A percentile compares a stretch with the other conserved stretches of the same genome.
phyloP scores from a whole-genome alignment of 768 basidiomycete species.

The Kwoniella sp. region DNA sequence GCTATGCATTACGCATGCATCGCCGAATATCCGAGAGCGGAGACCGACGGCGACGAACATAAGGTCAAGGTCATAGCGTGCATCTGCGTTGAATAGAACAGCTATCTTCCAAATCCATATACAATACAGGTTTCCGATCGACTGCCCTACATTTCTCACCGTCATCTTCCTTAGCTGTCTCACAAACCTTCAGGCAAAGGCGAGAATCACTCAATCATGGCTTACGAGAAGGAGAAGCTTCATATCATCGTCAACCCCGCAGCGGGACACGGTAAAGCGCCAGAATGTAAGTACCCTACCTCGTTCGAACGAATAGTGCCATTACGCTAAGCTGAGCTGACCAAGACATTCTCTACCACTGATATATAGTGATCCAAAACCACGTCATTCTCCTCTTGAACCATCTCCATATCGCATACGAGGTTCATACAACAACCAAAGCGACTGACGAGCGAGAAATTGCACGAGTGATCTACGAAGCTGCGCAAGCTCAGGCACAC shows the following conservation, averaged over 20 bases:
- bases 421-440: constrained; percentile 61
- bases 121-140: no score
- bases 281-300: constrained; percentile 56
- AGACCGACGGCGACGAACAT: no score
- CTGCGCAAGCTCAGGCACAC: no score
- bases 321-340: constrained; percentile 15
- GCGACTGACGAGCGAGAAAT: constrained; percentile 42
- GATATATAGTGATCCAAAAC: constrained; percentile 59
- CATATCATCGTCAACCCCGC: constrained; percentile 76
- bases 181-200: no score
- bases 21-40: background rate
- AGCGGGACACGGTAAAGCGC: constrained; percentile 66
- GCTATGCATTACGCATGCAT: background rate
- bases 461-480: constrained; percentile 24
- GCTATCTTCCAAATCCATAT: no score
- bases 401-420: constrained; percentile 57
- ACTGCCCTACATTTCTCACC: no score
- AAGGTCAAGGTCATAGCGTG: no score
- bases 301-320: no score
- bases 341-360: background rate
- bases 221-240: constrained; percentile 17
- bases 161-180: no score
- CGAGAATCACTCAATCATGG: background rate
- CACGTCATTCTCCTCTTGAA: constrained; percentile 69
- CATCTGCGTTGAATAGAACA: no score